phyloP scores from a whole-genome alignment of 345 rosid genomes.

The Lumnitzera littorea region DNA sequence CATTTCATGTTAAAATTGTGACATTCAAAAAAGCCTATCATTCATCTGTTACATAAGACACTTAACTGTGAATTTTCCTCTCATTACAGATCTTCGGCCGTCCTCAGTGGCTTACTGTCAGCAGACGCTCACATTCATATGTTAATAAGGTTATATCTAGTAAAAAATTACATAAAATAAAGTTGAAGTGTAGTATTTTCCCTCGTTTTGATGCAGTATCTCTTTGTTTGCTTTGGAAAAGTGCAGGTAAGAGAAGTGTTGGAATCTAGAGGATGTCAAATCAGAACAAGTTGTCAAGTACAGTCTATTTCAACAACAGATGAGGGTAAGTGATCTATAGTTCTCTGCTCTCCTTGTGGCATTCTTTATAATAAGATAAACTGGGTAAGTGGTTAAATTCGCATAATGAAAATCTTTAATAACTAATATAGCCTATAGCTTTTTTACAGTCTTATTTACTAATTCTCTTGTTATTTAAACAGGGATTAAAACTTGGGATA shows the following conservation, averaged over 20 bases:
- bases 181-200: no score
- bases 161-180: neutral
- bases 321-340: conserved; percentile 27
- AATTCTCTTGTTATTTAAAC: neutral
- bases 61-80: neutral
- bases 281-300: conserved; percentile 52
- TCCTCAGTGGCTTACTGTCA: conserved; percentile 89
- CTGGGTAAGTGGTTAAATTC: no score
- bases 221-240: neutral
- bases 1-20: no score
- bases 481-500: no score
- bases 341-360: no score
- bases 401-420: no score
- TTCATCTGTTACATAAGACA: no score
- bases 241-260: conserved; percentile 58
- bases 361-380: no score
- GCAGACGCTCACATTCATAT: conserved; percentile 55
- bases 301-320: conserved; percentile 37
- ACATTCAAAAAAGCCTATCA: no score
- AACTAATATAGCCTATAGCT: no score
- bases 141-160: conserved; percentile 46
- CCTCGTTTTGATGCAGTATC: no score
- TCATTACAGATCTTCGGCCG: conserved; percentile 62
- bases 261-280: conserved; percentile 55
- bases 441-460: neutral